Conservation (phyloP, 2,329 filamentous ascomycete species). For the Trichoderma arundinaceum region DNA sequence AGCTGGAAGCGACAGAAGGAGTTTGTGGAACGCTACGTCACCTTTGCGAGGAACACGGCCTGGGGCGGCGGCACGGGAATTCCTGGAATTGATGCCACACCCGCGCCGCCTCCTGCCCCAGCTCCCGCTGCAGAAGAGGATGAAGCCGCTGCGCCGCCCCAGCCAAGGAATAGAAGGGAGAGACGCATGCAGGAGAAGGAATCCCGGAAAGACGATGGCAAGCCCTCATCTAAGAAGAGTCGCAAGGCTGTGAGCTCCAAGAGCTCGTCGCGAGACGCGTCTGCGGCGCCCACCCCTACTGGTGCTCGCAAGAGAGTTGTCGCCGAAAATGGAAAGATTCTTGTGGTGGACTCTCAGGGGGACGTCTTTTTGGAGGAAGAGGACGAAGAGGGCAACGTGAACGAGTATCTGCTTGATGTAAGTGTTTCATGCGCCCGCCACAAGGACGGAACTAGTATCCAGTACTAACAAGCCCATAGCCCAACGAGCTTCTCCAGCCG, state of each 20-base stretch:
- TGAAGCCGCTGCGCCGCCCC: slow-evolving; percentile 56
- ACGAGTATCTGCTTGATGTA: slow-evolving; percentile 88
- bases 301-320: slow-evolving; percentile 86
- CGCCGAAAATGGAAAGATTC: slow-evolving; percentile 92
- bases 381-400: slow-evolving; percentile 81
- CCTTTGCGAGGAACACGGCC: slow-evolving; percentile 82
- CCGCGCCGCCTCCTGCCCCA: slow-evolving; percentile 52
- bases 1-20: slow-evolving; percentile 88
- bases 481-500: slow-evolving; percentile 78
- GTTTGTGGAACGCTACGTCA: slow-evolving; percentile 90
- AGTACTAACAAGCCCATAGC: slow-evolving; percentile 53
- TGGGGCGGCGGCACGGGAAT: slow-evolving; percentile 85
- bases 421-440: slow-evolving; percentile 47
- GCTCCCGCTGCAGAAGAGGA: slow-evolving; percentile 52
- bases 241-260: slow-evolving; percentile 44
- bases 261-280: slow-evolving; percentile 50
- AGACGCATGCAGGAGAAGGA: slow-evolving; percentile 89
- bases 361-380: slow-evolving; percentile 95
- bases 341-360: slow-evolving; percentile 89
- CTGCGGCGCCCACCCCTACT: slow-evolving; percentile 63
- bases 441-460: background rate
- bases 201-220: slow-evolving; percentile 70
- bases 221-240: slow-evolving; percentile 57
- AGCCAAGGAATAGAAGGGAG: slow-evolving; percentile 80
- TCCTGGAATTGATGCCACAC: slow-evolving; percentile 64